phyloP scores from a whole-genome alignment of 805 yeast genomes.

The Scheffersomyces stipitis region DNA sequence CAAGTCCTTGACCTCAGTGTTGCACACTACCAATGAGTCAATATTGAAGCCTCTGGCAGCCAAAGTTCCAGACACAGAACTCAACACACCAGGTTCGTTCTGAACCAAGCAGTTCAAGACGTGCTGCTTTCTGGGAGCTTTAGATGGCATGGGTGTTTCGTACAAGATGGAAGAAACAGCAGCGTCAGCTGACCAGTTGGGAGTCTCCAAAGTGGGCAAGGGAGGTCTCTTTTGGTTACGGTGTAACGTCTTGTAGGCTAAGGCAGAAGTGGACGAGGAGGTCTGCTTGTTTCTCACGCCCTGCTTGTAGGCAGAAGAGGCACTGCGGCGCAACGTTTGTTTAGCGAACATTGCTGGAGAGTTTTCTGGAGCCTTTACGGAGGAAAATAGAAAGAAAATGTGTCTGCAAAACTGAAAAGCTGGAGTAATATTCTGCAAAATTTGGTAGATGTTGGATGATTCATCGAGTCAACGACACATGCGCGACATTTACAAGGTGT shows the following conservation, averaged over 20 bases:
- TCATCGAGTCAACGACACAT: too few species aligned
- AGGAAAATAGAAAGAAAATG: too few species aligned
- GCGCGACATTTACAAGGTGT: too few species aligned
- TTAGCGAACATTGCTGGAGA: background rate
- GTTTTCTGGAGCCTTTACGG: too few species aligned
- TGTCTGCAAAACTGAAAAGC: too few species aligned
- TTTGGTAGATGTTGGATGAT: too few species aligned
- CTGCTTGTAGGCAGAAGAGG: conserved; percentile 1
- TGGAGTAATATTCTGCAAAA: too few species aligned
- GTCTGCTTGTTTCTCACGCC: conserved; percentile 17
- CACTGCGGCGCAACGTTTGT: background rate
- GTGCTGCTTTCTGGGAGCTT: conserved; percentile 72
- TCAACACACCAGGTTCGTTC: conserved; percentile 97
- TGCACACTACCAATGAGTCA: conserved; percentile 94
- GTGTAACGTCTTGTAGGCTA: conserved; percentile 91
- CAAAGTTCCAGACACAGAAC: conserved; percentile 88
- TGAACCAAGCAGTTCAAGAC: conserved; percentile 96
- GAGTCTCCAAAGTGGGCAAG: conserved; percentile 89
- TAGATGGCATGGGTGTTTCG: conserved; percentile 75
- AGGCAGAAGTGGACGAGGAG: conserved; percentile 82
- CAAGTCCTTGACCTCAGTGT: conserved; percentile 92
- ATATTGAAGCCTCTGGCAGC: conserved; percentile 99
- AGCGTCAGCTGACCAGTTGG: conserved; percentile 93
- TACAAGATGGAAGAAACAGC: conserved; percentile 94
- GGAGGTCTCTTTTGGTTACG: conserved; percentile 86